Evolutionary conservation across 805 yeast genomes (phyloP), one percentile per base, ranked within the genome.

Genomic region (Barnettozyma sp.): DNA sequence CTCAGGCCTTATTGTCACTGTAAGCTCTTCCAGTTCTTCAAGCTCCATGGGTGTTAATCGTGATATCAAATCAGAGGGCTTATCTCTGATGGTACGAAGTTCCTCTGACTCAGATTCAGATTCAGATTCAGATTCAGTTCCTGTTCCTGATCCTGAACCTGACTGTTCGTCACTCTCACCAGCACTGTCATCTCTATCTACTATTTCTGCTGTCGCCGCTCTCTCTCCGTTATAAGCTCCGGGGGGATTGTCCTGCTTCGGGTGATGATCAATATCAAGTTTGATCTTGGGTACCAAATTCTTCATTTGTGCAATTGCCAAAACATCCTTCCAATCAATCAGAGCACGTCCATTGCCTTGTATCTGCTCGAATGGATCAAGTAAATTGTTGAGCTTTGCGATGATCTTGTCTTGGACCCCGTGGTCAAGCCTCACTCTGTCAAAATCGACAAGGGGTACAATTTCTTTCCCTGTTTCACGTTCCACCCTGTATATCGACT

Each of bases 161-260:
- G 12, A 4, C 23, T 26, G 13, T 26, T 20, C 26, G 6, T 16
- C 19, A 13, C n/a, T n/a, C 21, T 17, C 28, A 16, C 24, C 21
- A 32, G 18, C 40, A 22, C 7, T 12, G 12, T 36, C 39, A 25
- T 25, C 25, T 22, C 16, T 22, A 16, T n/a, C 30, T 9, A 25
- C 30, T 20, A 26, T 20, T 14, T 24, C 29, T 5, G 15, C 21
- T n/a, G 18, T 18, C 4, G 14, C 36, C 4, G 14, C 24, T 9
- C 26, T 20, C 5, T 32, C 35, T 14, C 10, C 29, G 5, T 12
- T 15, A 15, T 18, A 9, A 5, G 11, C 31, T 28, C 14, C 22
- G 7, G 15, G 19, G 4, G 16, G 21, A 7, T 27, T 21, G 8
- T 16, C 21, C 21, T 17, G 21, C 10, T 5, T 12, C 10, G 5